Evolutionary conservation across 2,329 filamentous ascomycete genomes (phyloP), one percentile per base, ranked within the genome.

Genomic region (Piedraia hortae): DNA sequence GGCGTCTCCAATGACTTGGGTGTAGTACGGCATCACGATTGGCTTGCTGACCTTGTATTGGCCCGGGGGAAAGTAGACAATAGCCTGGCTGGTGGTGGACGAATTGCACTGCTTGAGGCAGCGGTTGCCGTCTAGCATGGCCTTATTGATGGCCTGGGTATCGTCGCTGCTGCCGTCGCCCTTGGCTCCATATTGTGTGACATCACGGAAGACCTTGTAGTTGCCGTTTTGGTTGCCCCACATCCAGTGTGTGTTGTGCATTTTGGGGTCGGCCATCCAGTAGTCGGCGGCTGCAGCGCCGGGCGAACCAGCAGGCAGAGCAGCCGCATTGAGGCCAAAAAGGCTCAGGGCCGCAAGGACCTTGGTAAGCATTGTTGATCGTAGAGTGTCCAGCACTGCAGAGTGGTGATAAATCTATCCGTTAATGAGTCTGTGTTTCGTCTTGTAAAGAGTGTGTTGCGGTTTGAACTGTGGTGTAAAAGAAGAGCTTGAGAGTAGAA

Each of bases 231-330:
- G 40, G 28, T 60, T 54, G 38, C 67, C 88, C 14, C 71, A 61
- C 19, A 66, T 56, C 2, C 48, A 46, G 26, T 74, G 77, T 34
- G 75, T 61, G 16, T 12, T 59, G 18, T 31, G 29, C 19, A 69
- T 67, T 34, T 64, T 41, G 37, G 85, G 67, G 29, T 53, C 52
- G 16, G 60, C 54, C 25, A 85, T 44, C 75, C 75, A 88, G 55
- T 70, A 85, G 36, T 45, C 48, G 4, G 56, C 54, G 13, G 32
- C 26, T 17, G 16, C 17, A 13, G 12, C 20, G 9, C 11, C 16
- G 20, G 16, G 22, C 20, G 23, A 10, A n/a, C 12, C 9, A 6
- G 17, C n/a, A n/a, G n/a, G n/a, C n/a, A n/a, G n/a, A n/a, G n/a
- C n/a, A n/a, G n/a, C n/a, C n/a, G n/a, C n/a, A n/a, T n/a, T n/a